Conservation (phyloP, 495 filamentous ascomycete species). For the Podospora pseudopauciseta region DNA sequence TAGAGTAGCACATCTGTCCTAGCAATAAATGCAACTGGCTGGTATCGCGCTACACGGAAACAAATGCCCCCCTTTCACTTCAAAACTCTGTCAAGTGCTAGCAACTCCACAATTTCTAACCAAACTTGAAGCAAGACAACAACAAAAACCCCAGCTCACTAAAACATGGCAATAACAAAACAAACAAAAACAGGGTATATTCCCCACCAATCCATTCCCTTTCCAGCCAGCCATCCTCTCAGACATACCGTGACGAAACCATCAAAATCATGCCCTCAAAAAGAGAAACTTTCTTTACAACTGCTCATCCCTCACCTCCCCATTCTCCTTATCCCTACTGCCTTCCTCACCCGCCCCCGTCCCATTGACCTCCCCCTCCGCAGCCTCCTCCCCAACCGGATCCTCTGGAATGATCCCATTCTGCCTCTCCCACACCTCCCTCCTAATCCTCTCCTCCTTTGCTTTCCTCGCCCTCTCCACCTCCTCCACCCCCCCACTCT, state of each 20-base stretch:
- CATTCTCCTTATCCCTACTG: neutral
- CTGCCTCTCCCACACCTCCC: conserved; percentile 78
- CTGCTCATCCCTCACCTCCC: neutral
- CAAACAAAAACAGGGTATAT: conserved; percentile 3
- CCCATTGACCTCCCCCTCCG: neutral
- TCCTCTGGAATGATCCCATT: conserved; percentile 43
- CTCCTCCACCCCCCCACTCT: conserved; percentile 91
- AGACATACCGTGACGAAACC: neutral
- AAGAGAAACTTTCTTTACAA: neutral
- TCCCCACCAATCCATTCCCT: neutral
- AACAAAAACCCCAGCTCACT: neutral
- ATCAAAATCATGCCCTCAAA: neutral
- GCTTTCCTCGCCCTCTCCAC: conserved; percentile 76
- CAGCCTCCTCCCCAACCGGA: conserved; percentile 26
- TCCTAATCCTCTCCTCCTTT: conserved; percentile 83
- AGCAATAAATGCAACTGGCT: neutral
- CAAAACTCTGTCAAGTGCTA: neutral
- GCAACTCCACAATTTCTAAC: neutral
- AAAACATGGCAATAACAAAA: conserved; percentile 1
- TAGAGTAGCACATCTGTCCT: neutral
- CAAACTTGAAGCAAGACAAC: neutral
- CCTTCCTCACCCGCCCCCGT: neutral
- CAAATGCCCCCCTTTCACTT: neutral
- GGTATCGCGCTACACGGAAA: neutral
- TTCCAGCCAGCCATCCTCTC: neutral